A percentile compares a stretch with the other conserved stretches of the same genome.
These are phyloP conservation scores for Pestalotiopsis sp. DNA, from an alignment of 2,329 filamentous ascomycete genomes.

Conservation along the genomic window DNA sequence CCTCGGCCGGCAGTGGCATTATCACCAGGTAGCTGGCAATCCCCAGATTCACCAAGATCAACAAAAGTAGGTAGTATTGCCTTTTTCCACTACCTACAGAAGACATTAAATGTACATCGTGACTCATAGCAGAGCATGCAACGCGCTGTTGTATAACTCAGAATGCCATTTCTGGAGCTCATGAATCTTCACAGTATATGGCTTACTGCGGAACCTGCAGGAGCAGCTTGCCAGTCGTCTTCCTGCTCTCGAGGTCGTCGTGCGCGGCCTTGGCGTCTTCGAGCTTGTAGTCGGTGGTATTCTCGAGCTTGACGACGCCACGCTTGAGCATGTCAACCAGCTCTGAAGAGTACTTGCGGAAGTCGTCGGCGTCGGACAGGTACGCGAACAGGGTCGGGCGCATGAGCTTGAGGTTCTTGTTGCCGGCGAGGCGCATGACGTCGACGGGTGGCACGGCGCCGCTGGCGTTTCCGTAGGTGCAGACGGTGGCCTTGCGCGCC, in stretches of 20 bases:
- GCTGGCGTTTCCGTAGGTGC: slow-evolving; percentile 80
- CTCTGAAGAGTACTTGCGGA: slow-evolving; percentile 70
- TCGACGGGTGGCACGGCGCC: slow-evolving; percentile 75
- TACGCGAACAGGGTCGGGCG: slow-evolving; percentile 77
- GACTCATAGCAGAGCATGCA: neutral
- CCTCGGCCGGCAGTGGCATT: too few species aligned
- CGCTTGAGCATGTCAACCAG: slow-evolving; percentile 72
- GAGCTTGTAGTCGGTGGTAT: slow-evolving; percentile 74
- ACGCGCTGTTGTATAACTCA: neutral
- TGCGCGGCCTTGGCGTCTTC: slow-evolving; percentile 75
- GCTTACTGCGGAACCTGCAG: slow-evolving; percentile 43
- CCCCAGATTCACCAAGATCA: too few species aligned
- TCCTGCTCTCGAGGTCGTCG: slow-evolving; percentile 76
- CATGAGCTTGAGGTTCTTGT: slow-evolving; percentile 76
- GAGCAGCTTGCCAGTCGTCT: slow-evolving; percentile 82
- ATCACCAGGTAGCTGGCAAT: too few species aligned
- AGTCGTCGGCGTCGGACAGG: slow-evolving; percentile 68
- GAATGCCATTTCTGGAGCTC: neutral
- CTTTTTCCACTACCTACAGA: neutral
- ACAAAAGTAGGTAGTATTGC: neutral
- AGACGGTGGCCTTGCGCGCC: slow-evolving; percentile 75
- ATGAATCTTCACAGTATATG: neutral
- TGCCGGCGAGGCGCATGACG: slow-evolving; percentile 48
- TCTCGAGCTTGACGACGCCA: slow-evolving; percentile 63
- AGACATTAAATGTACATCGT: neutral